These are phyloP conservation scores for Gnaphalium uliginosum DNA, from an alignment of 129 eudicot genomes.

Conservation along the genomic window DNA sequence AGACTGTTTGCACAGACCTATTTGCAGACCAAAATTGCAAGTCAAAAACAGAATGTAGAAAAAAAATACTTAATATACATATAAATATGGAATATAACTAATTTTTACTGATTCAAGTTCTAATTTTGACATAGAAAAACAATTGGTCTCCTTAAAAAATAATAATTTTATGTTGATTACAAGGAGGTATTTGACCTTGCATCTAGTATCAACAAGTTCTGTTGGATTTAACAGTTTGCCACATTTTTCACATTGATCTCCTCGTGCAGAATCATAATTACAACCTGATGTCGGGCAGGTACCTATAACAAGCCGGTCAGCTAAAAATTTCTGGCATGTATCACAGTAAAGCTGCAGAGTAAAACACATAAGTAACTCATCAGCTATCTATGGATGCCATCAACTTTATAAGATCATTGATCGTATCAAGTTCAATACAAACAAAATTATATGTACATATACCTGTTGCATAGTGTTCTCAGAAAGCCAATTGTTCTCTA, in stretches of 20 bases:
- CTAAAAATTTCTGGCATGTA: slow-evolving; percentile 73
- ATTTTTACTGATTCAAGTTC: too few relatives aligned
- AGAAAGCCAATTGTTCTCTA: slow-evolving; percentile 81
- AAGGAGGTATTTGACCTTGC: slow-evolving; percentile 56
- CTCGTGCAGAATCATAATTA: slow-evolving; percentile 91
- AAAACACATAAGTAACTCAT: neutral
- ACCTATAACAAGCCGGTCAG: slow-evolving; percentile 88
- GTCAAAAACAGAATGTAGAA: neutral
- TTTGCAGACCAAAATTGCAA: neutral
- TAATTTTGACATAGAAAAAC: too few relatives aligned
- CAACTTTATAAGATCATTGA: neutral
- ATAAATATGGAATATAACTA: neutral
- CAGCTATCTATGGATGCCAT: neutral
- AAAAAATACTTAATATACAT: neutral
- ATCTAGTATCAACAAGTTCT: slow-evolving; percentile 68
- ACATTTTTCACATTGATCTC: slow-evolving; percentile 94
- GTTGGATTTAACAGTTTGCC: slow-evolving; percentile 79
- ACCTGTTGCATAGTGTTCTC: slow-evolving; percentile 96
- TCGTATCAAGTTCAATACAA: neutral
- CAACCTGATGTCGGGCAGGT: slow-evolving; percentile 80
- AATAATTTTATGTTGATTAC: neutral
- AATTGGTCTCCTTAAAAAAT: neutral
- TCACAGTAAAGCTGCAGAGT: slow-evolving; percentile 80
- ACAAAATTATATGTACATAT: neutral
- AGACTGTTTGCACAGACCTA: slow-evolving; percentile 4